Base-by-base conservation (phyloP, 2,329 filamentous ascomycete species). In the Cyphellophora attinorum region DNA sequence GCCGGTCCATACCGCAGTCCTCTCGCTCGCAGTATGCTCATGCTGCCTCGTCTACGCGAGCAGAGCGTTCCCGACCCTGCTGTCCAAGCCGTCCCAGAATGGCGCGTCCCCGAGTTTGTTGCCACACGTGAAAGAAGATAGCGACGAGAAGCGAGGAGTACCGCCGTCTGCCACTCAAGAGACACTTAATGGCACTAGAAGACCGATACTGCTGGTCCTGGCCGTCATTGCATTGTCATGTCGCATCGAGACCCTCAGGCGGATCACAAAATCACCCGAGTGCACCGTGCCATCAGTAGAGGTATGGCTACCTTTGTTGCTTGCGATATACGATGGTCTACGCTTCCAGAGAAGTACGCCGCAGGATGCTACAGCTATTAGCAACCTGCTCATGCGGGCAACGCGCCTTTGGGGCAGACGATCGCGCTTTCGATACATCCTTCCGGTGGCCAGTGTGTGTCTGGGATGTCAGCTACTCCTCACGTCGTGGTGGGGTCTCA, bases 1-100 rank as follows among this genome's bases (percentile, higher is more conserved):
- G 31, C 65, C 67, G 3, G 44, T 67, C 11, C 63, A 64, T 43
- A 58, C 64, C 5, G 49, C 56, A 12, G 52, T 63, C 23, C 43
- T 65, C 4, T 48, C 58, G 14, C 62, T 68, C 25, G 55, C 59
- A 27, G 49, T 60, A 15, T 51, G 59, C 6, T 64, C 62, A 6
- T 42, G 52, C 14, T 53, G 49, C 25, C 50, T 67, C 18, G 40
- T 65, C 8, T 47, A 52, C 23, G 42, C 57, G 29, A 59, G 56
- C 43, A 55, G 53, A 35, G 55, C 59, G 19, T 39, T 54, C 19
- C 46, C 47, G 39, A 40, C 8, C 21, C 8, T 8, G 8, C 21
- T 25, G 8, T 25, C n/a, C 21, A 25, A 25, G 8, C n/a, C 21
- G 21, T 8, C 21, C 21, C 21, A n/a, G n/a, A n/a, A n/a, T n/a